Base-by-base conservation (phyloP, 2,329 filamentous ascomycete genomes). In the Sclerotinia sclerotiorum region DNA sequence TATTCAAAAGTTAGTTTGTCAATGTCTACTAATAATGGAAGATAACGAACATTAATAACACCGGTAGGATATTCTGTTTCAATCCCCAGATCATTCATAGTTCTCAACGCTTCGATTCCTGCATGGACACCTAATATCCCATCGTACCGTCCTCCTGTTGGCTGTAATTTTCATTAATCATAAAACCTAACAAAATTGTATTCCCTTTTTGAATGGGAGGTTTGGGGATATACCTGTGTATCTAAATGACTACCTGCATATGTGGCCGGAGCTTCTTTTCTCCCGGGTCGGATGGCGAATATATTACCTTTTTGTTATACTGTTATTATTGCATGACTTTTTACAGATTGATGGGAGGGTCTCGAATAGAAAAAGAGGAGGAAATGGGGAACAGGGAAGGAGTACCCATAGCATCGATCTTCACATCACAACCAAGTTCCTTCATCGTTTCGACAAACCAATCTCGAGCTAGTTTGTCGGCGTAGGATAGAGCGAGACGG, bases 111-210 rank as follows among this genome's bases (percentile, higher is more conserved):
- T 79, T 95, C 92, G 0, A 95, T 81, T 0, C 88, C 92, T 0
- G 91, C 87, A 32, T 86, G 83, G 6, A 95, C 84, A 10, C 92
- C 92, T 0, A 95, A 79, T 44, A 94, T 92, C 0, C 92, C 65
- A 44, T 93, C 90, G 70, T 93, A 93, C 35, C 90, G 80, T 0
- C 89, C 90, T 1, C 89, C 90, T 0, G 79, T 80, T 1, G 87
- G 86, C 74, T 89, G 84, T 27, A 3, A 56, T 13, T 17, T 17
- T 29, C 24, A 27, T 64, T 21, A 55, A 29, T 0, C 84, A 87
- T 75, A 92, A 8, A 5, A 88, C 4, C 84, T 0, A 3, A 5
- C 15, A 61, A 60, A 10, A n/a, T 46, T 42, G 17, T 5, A 21
- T 10, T 21, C 21, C 27, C 1, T 1, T 7, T 15, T 3, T n/a